These are phyloP conservation scores for Vicia faba DNA, from an alignment of 306 rosid species.

Conservation along the genomic window DNA sequence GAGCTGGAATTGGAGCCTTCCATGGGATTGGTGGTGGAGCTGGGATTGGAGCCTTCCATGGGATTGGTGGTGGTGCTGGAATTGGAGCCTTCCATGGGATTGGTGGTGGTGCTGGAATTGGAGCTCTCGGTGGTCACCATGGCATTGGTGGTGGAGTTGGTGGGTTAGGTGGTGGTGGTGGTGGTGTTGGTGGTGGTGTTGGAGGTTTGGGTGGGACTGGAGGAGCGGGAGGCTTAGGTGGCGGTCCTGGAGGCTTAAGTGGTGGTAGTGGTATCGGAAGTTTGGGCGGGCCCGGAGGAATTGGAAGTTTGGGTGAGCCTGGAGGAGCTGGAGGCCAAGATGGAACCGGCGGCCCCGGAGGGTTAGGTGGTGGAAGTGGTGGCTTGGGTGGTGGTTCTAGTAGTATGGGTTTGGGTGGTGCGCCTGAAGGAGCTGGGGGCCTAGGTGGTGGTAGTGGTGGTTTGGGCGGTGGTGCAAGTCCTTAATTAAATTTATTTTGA, in stretches of 20 bases:
- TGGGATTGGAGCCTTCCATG: constrained; percentile 34
- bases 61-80: constrained; percentile 20
- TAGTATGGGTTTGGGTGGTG: background rate
- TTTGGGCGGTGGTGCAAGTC: constrained; percentile 20
- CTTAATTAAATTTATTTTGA: background rate
- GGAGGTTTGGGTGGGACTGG: constrained; percentile 41
- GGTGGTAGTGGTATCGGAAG: constrained; percentile 38
- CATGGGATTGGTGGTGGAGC: background rate
- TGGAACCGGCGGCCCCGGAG: background rate
- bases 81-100: background rate
- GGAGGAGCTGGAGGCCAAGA: background rate
- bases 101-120: constrained; percentile 8
- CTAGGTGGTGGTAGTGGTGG: constrained; percentile 25
- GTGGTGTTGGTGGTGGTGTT: constrained; percentile 38
- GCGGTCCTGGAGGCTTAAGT: constrained; percentile 25
- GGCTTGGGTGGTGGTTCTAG: constrained; percentile 21
- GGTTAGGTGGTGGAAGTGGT: constrained; percentile 16
- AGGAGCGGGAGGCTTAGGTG: background rate
- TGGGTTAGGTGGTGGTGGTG: constrained; percentile 21
- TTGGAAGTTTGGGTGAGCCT: background rate
- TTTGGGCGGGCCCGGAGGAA: constrained; percentile 10
- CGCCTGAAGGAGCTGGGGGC: background rate
- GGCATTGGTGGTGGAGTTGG: constrained; percentile 23
- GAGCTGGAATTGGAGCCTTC: constrained; percentile 13
- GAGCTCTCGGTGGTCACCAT: constrained; percentile 23